phyloP scores from a whole-genome alignment of 768 basidiomycete genomes.

The Termitomyces sp. region DNA sequence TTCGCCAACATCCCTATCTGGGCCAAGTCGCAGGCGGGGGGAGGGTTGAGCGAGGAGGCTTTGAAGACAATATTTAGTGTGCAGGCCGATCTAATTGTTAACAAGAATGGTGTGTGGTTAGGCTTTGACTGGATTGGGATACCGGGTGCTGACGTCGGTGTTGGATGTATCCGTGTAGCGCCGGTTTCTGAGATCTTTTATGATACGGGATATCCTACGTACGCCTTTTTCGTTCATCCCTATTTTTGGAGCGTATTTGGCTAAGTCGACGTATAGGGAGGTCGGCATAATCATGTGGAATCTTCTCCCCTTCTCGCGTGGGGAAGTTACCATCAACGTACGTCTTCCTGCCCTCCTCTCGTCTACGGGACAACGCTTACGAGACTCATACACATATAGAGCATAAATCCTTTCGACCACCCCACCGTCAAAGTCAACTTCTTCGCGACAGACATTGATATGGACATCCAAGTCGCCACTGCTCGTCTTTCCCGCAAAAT shows the following conservation, averaged over 20 bases:
- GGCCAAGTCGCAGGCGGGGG: constrained; percentile 40
- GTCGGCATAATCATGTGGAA: constrained; percentile 52
- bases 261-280: constrained; percentile 20
- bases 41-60: constrained; percentile 39
- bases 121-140: constrained; percentile 13
- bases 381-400: constrained; percentile 21
- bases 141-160: not conserved
- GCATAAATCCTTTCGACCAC: constrained; percentile 42
- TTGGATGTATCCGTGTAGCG: constrained; percentile 15
- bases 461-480: constrained; percentile 47
- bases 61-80: constrained; percentile 38
- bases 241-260: not conserved
- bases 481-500: constrained; percentile 37
- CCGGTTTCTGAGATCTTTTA: constrained; percentile 48
- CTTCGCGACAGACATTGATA: constrained; percentile 46
- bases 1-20: constrained; percentile 33
- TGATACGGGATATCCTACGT: constrained; percentile 44
- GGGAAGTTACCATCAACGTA: constrained; percentile 45
- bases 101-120: constrained; percentile 35
- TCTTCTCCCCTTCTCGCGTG: constrained; percentile 53
- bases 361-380: not conserved
- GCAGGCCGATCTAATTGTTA: constrained; percentile 45
- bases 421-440: constrained; percentile 49
- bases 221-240: constrained; percentile 6
- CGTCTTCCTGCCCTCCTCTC: not conserved